phyloP scores from a whole-genome alignment of 768 basidiomycete species.

The Cystobasidium onofrii region DNA sequence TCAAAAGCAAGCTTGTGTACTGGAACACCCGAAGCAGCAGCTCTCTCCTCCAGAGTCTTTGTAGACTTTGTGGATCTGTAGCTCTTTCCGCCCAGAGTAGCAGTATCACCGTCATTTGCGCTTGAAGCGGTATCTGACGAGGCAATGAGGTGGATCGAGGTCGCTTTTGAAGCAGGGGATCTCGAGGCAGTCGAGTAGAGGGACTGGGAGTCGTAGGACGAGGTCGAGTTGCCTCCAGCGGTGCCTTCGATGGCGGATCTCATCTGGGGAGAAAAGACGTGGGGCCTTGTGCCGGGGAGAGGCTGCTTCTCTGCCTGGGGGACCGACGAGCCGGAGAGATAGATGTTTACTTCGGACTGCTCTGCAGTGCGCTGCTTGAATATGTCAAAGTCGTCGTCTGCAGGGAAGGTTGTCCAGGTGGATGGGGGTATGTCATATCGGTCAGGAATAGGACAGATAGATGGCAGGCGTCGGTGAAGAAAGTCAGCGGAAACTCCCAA shows the following conservation, averaged over 20 bases:
- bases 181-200: constrained; percentile 32
- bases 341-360: constrained; percentile 29
- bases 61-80: constrained; percentile 19
- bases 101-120: constrained; percentile 36
- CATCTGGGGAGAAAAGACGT: constrained; percentile 19
- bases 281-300: constrained; percentile 34
- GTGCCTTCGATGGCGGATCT: background rate
- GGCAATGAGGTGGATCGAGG: constrained; percentile 40
- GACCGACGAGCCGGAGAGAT: constrained; percentile 36
- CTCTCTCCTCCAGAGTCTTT: constrained; percentile 19
- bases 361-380: constrained; percentile 30
- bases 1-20: constrained; percentile 43
- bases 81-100: constrained; percentile 36
- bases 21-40: constrained; percentile 37
- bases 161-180: constrained; percentile 33
- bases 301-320: constrained; percentile 36
- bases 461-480: background rate
- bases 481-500: background rate
- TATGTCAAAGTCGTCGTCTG: constrained; percentile 42
- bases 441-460: no score
- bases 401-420: background rate
- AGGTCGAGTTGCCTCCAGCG: constrained; percentile 6
- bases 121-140: constrained; percentile 32
- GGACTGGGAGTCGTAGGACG: constrained; percentile 25
- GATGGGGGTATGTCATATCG: no score